Conservation (phyloP, 768 basidiomycete species). For the Tylopilus balloui region DNA sequence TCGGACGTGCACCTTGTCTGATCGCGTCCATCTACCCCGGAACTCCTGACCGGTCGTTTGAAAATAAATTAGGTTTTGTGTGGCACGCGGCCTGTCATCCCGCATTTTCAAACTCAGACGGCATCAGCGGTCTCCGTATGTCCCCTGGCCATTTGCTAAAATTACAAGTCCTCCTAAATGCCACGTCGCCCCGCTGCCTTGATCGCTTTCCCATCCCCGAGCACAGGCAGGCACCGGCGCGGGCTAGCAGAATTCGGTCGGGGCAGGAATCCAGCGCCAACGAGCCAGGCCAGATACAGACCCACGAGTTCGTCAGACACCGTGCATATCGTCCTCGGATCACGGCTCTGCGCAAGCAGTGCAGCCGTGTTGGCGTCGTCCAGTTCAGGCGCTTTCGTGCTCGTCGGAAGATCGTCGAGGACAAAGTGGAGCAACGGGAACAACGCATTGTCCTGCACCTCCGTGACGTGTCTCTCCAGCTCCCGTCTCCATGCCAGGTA, state of each 20-base stretch:
- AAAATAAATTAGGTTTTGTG: not conserved
- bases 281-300: slow-evolving; percentile 87
- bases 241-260: slow-evolving; percentile 39
- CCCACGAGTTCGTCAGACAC: slow-evolving; percentile 79
- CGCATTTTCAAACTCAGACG: not conserved
- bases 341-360: slow-evolving; percentile 45
- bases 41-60: not conserved
- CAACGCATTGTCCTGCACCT: slow-evolving; percentile 91
- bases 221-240: slow-evolving; percentile 45
- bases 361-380: slow-evolving; percentile 81
- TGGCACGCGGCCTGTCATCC: too few relatives aligned
- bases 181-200: slow-evolving; percentile 73
- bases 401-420: slow-evolving; percentile 93
- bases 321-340: slow-evolving; percentile 40
- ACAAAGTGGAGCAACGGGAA: slow-evolving; percentile 98
- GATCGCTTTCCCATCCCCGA: slow-evolving; percentile 38
- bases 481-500: slow-evolving; percentile 89
- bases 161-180: slow-evolving; percentile 29
- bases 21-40: too few relatives aligned
- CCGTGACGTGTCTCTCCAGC: slow-evolving; percentile 93
- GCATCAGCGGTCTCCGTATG: not conserved
- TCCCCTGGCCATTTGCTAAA: not conserved
- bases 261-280: slow-evolving; percentile 78
- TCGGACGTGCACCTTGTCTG: too few relatives aligned
- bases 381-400: slow-evolving; percentile 88